Percentiles rank a stretch among this genome's conserved stretches.
These are phyloP conservation scores for Zoysia matrella DNA, from an alignment of 202 grass and related monocot species.

Conservation along the genomic window DNA sequence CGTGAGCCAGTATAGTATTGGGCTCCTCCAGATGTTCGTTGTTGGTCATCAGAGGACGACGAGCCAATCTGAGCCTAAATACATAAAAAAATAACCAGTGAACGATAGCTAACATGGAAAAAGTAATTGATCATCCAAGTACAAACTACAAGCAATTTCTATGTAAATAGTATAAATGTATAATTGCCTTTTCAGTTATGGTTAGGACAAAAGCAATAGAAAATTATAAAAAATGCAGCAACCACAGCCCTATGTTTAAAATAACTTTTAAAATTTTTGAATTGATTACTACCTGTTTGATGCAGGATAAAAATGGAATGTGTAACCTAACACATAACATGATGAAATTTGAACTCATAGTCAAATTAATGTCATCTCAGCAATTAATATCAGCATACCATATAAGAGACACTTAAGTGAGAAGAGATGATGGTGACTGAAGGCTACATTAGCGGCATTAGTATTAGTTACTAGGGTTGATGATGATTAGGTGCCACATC, in stretches of 20 bases:
- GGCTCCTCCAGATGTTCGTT: conserved; percentile 38
- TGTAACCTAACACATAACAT: not conserved
- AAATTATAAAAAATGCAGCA: not conserved
- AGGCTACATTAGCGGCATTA: not conserved
- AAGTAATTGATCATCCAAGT: too few relatives aligned
- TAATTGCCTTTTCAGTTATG: too few relatives aligned
- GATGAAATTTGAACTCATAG: not conserved
- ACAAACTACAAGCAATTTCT: too few relatives aligned
- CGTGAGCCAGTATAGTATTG: conserved; percentile 65
- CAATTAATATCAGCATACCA: not conserved
- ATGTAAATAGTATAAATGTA: too few relatives aligned
- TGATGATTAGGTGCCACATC: not conserved
- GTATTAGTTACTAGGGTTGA: not conserved
- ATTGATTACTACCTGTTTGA: too few relatives aligned
- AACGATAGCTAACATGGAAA: not conserved
- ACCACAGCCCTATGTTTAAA: too few relatives aligned
- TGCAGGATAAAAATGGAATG: not conserved
- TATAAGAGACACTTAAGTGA: not conserved
- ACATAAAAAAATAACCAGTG: conserved; percentile 20
- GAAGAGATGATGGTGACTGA: not conserved
- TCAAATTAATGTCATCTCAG: not conserved
- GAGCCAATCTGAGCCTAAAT: conserved; percentile 71
- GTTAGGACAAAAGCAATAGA: too few relatives aligned
- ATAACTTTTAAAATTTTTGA: too few relatives aligned
- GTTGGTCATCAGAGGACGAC: conserved; percentile 71